These are phyloP conservation scores for Aschersonia sp. DNA, from an alignment of 2,329 filamentous ascomycete genomes.

Conservation along the genomic window DNA sequence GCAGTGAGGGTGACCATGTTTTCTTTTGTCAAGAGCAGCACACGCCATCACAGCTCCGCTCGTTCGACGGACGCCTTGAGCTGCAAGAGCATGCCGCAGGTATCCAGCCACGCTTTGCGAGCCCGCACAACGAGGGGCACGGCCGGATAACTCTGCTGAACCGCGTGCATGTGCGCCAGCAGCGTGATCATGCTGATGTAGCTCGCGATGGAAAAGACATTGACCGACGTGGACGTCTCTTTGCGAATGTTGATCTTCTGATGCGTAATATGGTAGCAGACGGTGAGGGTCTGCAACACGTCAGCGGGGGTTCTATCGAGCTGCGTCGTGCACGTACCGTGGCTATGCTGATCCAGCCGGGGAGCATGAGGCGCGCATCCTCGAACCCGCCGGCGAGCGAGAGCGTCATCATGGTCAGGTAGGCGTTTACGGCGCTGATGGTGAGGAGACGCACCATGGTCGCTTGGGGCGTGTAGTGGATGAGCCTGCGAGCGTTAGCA, in stretches of 20 bases:
- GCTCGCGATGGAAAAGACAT: slow-evolving; percentile 62
- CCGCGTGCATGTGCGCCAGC: slow-evolving; percentile 51
- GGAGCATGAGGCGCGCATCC: slow-evolving; percentile 56
- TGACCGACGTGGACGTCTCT: slow-evolving; percentile 64
- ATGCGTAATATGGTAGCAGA: slow-evolving; percentile 64
- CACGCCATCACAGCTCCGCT: slow-evolving; percentile 6
- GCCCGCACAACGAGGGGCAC: slow-evolving; percentile 38
- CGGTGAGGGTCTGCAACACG: slow-evolving; percentile 46
- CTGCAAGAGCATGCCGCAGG: slow-evolving; percentile 12
- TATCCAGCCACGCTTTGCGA: slow-evolving; percentile 20
- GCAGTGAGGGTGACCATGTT: neutral
- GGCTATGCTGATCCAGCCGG: slow-evolving; percentile 66
- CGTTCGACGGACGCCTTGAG: slow-evolving; percentile 17
- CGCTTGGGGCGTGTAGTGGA: slow-evolving; percentile 71
- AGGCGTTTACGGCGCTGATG: slow-evolving; percentile 60
- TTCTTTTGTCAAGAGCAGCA: neutral
- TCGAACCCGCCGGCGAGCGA: slow-evolving; percentile 55
- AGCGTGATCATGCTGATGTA: slow-evolving; percentile 63
- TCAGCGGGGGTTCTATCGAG: too few species aligned
- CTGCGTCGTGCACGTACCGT: slow-evolving; percentile 33
- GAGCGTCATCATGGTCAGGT: slow-evolving; percentile 59
- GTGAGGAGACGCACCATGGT: slow-evolving; percentile 68
- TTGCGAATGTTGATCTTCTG: slow-evolving; percentile 68
- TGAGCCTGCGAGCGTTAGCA: slow-evolving; percentile 39
- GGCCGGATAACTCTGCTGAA: slow-evolving; percentile 44